Base-by-base conservation (phyloP, 129 eudicot species). In the Centella asiatica region DNA sequence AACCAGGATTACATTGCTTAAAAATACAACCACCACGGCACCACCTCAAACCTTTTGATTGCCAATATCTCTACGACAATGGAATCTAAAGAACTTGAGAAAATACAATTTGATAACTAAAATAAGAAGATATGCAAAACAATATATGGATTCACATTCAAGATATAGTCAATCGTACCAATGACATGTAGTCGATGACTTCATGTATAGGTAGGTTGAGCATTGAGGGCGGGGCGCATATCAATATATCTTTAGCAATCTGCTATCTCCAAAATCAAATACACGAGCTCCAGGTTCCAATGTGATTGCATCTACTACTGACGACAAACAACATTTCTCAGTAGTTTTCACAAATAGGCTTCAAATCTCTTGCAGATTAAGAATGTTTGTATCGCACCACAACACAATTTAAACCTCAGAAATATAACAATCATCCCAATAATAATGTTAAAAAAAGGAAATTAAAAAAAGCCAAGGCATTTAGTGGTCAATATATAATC, bases 171-270 rank as follows among this genome's bases (percentile, higher is more conserved):
- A 37, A 32, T 29, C 51, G 86, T 58, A 26, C 94, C 96, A n/a
- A 88, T 74, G 52, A 85, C 82, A 72, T 88, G 85, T 64, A 62
- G 46, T 55, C 94, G 94, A 65, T 77, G 75, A 33, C 11, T 77
- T 69, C 77, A 64, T 75, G 60, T 71, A 57, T 81, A 54, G 67
- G 67, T 69, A 6, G 62, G 72, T 74, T 63, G 79, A 72, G 85
- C 80, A 75, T 77, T 79, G 36, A 88, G 79, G 63, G 79, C 85
- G 20, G 90, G n/a, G n/a, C n/a, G n/a, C n/a, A n/a, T n/a, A n/a
- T n/a, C 90, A 66, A 88, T 88, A 62, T 88, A 85, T 74, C 85
- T 85, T 71, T 77, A 85, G 39, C 96, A 94, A 82, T 88, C 90
- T 77, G n/a, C 87, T 82, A 31, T 87, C 85, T 58, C 96, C 96